These are phyloP conservation scores for Saksenaea vasiformis DNA, from an alignment of 371 early-diverging fungal species.

Conservation along the genomic window DNA sequence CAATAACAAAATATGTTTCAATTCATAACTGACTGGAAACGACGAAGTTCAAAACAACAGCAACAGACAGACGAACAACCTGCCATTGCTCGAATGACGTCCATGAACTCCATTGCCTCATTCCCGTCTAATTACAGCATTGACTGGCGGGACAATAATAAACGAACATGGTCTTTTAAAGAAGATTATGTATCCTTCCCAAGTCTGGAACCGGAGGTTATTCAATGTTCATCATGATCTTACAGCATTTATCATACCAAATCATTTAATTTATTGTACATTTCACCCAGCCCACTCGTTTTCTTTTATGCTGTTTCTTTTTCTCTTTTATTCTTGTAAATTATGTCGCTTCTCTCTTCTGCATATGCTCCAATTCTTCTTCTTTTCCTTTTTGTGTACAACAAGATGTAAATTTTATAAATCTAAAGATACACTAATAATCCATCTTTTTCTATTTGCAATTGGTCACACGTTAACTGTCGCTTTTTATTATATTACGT, in stretches of 20 bases:
- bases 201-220: conserved; percentile 16
- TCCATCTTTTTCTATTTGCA: too few relatives aligned
- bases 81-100: conserved; percentile 11
- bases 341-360: background rate
- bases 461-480: too few relatives aligned
- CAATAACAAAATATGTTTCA: background rate
- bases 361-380: background rate
- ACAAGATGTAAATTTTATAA: background rate
- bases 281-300: background rate
- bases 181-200: conserved; percentile 44
- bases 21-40: conserved; percentile 17
- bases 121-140: conserved; percentile 9
- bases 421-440: background rate
- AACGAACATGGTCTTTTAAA: conserved; percentile 34
- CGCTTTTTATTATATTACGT: too few relatives aligned
- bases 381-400: background rate
- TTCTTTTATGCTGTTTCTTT: background rate
- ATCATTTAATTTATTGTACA: background rate
- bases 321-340: conserved; percentile 4
- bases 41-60: conserved; percentile 6
- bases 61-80: background rate
- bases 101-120: conserved; percentile 16
- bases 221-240: background rate
- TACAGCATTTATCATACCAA: background rate
- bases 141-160: conserved; percentile 31